Percentiles rank a stretch among this genome's conserved stretches.
phyloP scores from a whole-genome alignment of 2,329 filamentous ascomycete species.

The Pseudogymnoascus sp. region DNA sequence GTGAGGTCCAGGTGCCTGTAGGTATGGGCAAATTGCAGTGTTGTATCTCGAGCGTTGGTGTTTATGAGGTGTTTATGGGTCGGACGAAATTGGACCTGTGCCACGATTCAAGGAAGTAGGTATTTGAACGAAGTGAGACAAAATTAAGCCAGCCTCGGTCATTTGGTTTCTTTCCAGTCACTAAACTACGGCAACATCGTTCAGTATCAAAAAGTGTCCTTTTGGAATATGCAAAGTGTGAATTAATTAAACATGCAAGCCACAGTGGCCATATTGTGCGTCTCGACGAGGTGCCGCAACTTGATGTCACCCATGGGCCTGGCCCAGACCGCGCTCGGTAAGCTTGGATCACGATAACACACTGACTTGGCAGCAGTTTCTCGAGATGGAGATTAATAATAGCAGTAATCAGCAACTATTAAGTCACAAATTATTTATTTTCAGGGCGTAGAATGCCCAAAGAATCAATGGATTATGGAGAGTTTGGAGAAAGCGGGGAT shows the following conservation, averaged over 20 bases:
- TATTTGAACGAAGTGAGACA: background rate
- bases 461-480: background rate
- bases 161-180: background rate
- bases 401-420: background rate
- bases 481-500: background rate
- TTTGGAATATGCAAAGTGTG: background rate
- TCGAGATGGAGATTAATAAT: background rate
- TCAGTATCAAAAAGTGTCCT: background rate
- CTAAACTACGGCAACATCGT: background rate
- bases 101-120: background rate
- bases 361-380: background rate
- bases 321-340: background rate
- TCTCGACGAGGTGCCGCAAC: background rate
- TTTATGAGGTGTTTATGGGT: background rate
- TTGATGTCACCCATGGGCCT: background rate
- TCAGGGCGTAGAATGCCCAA: background rate
- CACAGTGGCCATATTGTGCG: background rate
- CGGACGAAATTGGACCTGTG: background rate
- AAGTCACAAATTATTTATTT: background rate
- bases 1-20: conserved; percentile 11
- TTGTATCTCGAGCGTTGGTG: background rate
- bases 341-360: background rate
- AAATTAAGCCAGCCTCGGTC: background rate
- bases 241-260: background rate
- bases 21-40: background rate